Conservation (phyloP, 2,329 filamentous ascomycete genomes). For the Aureobasidium vineae region DNA sequence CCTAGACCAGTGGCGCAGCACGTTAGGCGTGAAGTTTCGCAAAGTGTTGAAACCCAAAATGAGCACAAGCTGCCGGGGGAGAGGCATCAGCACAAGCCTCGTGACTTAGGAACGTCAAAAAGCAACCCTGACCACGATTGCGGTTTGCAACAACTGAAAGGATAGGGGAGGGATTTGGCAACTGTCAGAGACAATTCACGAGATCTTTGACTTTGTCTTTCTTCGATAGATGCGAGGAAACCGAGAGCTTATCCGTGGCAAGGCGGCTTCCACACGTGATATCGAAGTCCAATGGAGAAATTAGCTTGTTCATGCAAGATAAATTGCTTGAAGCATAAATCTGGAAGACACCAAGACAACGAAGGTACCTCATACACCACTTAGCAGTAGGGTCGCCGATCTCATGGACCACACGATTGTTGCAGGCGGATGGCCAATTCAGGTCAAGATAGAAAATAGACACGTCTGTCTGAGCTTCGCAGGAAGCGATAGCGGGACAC, state of each 20-base stretch:
- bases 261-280: neutral
- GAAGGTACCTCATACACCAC: neutral
- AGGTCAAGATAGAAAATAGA: neutral
- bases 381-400: neutral
- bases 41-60: constrained; percentile 21
- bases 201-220: neutral
- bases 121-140: neutral
- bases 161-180: neutral
- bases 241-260: constrained; percentile 3
- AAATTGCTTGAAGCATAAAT: neutral
- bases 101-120: neutral
- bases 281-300: constrained; percentile 6
- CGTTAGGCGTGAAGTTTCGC: constrained; percentile 18
- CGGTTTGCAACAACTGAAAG: neutral
- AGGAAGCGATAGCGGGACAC: neutral
- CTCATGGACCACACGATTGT: neutral
- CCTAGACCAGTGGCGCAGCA: constrained; percentile 17
- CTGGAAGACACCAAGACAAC: neutral
- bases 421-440: neutral
- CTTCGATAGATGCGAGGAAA: neutral
- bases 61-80: constrained; percentile 17
- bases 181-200: constrained; percentile 15
- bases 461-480: neutral
- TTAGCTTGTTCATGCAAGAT: neutral
- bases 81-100: constrained; percentile 4